These are phyloP conservation scores for Fraxinus americana DNA, from an alignment of 257 asterid species.

Conservation along the genomic window DNA sequence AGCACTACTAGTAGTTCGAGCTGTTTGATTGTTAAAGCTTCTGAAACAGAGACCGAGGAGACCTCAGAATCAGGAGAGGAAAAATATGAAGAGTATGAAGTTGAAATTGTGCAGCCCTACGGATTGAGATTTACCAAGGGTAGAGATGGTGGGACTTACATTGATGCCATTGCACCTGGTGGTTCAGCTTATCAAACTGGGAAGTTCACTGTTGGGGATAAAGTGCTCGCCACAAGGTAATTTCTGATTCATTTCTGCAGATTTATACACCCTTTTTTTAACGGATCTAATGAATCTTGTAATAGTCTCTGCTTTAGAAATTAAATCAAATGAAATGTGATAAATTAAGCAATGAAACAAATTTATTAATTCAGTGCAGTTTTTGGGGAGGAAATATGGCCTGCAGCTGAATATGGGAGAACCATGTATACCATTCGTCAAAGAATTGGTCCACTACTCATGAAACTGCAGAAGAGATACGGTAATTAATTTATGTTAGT, in stretches of 20 bases:
- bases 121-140: slow-evolving; percentile 82
- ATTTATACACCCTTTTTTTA: not conserved
- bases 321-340: slow-evolving; percentile 13
- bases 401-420: slow-evolving; percentile 97
- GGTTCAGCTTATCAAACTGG: slow-evolving; percentile 81
- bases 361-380: slow-evolving; percentile 83
- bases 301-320: slow-evolving; percentile 7
- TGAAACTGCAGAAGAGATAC: slow-evolving; percentile 86
- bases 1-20: slow-evolving; percentile 2
- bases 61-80: slow-evolving; percentile 33
- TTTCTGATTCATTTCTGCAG: not conserved
- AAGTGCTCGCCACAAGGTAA: slow-evolving; percentile 90
- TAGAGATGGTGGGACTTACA: slow-evolving; percentile 92
- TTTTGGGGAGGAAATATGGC: slow-evolving; percentile 97
- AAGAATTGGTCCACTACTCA: slow-evolving; percentile 83
- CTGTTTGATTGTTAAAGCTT: slow-evolving; percentile 43
- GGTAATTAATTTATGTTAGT: slow-evolving; percentile 43
- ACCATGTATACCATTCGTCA: slow-evolving; percentile 94
- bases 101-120: slow-evolving; percentile 72
- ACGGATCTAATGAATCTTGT: not conserved
- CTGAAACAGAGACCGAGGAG: slow-evolving; percentile 40
- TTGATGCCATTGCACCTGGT: slow-evolving; percentile 90
- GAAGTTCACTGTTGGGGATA: slow-evolving; percentile 82
- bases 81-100: slow-evolving; percentile 71
- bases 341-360: slow-evolving; percentile 23